Percentiles rank a stretch among this genome's conserved stretches.
Conservation (phyloP, 371 early-diverging fungal genomes). For the Haplosporangium sp. region DNA sequence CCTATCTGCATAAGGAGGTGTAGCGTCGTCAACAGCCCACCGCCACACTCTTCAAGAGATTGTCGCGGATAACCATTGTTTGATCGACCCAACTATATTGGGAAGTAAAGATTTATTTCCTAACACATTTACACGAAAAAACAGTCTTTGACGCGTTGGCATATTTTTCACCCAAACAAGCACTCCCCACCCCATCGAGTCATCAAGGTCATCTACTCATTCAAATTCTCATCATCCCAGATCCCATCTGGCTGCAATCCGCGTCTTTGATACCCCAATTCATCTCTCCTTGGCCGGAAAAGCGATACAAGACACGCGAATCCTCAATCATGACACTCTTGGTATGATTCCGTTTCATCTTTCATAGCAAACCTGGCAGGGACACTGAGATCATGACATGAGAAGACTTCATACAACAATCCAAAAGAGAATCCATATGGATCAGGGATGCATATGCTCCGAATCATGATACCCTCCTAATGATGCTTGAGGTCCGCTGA, state of each 20-base stretch:
- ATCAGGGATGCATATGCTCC: constrained; percentile 19
- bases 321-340: constrained; percentile 28
- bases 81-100: too few relatives aligned
- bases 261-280: not conserved
- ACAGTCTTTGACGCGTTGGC: too few relatives aligned
- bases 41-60: too few relatives aligned
- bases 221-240: constrained; percentile 15
- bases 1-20: too few relatives aligned
- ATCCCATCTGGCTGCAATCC: constrained; percentile 14
- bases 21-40: too few relatives aligned
- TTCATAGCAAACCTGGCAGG: constrained; percentile 2
- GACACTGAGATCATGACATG: not conserved
- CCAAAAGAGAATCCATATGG: constrained; percentile 29
- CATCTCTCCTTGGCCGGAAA: constrained; percentile 12
- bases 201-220: constrained; percentile 15
- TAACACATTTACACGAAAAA: too few relatives aligned
- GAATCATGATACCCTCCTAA: constrained; percentile 6
- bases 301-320: constrained; percentile 21
- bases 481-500: constrained; percentile 11
- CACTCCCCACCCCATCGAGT: constrained; percentile 1
- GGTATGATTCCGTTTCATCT: constrained; percentile 29
- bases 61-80: too few relatives aligned
- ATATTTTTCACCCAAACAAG: constrained; percentile 3
- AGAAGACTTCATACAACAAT: constrained; percentile 42
- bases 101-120: too few relatives aligned